phyloP scores from a whole-genome alignment of 306 rosid species.

The Casuarina cunninghamiana region DNA sequence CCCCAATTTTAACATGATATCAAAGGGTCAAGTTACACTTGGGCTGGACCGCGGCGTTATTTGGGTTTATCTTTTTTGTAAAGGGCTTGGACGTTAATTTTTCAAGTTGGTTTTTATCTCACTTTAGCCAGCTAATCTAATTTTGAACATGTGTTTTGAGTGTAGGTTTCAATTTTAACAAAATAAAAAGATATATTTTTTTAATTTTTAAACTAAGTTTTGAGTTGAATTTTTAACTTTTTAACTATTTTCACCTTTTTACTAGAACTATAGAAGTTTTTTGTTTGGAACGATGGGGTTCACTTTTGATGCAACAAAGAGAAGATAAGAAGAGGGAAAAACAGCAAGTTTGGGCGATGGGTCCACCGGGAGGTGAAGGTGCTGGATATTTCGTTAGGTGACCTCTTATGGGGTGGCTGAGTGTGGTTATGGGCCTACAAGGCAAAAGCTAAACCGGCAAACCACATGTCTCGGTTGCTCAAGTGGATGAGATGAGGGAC shows the following conservation, averaged over 20 bases:
- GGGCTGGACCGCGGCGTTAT: too few relatives aligned
- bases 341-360: conserved; percentile 30
- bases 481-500: conserved; percentile 56
- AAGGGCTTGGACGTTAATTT: too few relatives aligned
- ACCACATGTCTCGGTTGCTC: conserved; percentile 74
- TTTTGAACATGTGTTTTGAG: too few relatives aligned
- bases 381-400: conserved; percentile 55
- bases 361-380: conserved; percentile 50
- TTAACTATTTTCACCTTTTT: not conserved
- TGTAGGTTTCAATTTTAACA: too few relatives aligned
- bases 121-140: too few relatives aligned
- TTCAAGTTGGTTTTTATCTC: too few relatives aligned
- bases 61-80: too few relatives aligned
- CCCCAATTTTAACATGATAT: too few relatives aligned
- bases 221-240: not conserved
- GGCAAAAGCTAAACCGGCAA: conserved; percentile 65
- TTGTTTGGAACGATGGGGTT: not conserved
- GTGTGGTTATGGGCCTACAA: conserved; percentile 68
- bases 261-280: not conserved
- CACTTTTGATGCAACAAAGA: not conserved
- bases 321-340: not conserved
- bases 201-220: not conserved
- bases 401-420: conserved; percentile 51
- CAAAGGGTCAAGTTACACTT: too few relatives aligned
- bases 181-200: too few relatives aligned